A percentile compares a stretch with the other conserved stretches of the same genome.
phyloP scores from a whole-genome alignment of 805 yeast species.

The Candida sanyiensis region DNA sequence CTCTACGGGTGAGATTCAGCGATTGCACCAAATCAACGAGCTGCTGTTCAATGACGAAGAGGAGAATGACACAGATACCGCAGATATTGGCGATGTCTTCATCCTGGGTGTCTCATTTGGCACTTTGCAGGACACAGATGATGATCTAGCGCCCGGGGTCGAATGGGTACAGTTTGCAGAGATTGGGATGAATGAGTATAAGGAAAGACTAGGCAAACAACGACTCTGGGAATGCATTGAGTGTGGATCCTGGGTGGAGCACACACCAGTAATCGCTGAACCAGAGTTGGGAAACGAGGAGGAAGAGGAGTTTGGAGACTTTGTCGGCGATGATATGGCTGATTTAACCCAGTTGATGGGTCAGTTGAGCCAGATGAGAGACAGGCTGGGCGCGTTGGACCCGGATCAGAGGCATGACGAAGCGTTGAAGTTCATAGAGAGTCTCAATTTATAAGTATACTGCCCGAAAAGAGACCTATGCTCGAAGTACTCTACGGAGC shows the following conservation, averaged over 20 bases:
- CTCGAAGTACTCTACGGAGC: too few species aligned
- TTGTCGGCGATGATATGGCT: not conserved
- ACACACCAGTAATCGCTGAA: not conserved
- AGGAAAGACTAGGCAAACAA: not conserved
- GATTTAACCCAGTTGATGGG: constrained; percentile 2
- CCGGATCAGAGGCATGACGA: constrained; percentile 1
- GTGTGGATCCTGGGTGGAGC: constrained; percentile 1
- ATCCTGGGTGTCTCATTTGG: not conserved
- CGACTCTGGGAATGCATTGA: constrained; percentile 3
- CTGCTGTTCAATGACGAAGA: too few species aligned
- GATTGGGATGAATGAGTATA: constrained; percentile 3
- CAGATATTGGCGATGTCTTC: not conserved
- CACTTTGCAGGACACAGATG: not conserved
- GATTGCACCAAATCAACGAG: too few species aligned
- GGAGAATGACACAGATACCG: too few species aligned
- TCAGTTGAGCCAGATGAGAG: not conserved
- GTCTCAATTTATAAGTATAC: too few species aligned
- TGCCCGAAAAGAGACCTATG: too few species aligned
- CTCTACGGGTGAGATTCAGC: too few species aligned
- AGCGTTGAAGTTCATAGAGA: constrained; percentile 1
- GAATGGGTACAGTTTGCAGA: constrained; percentile 2
- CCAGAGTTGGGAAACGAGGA: not conserved
- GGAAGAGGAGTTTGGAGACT: not conserved
- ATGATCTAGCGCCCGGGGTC: not conserved
- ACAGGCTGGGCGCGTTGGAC: not conserved